Evolutionary conservation across 768 basidiomycete genomes (phyloP).

Genomic region (Calocera cornea): DNA sequence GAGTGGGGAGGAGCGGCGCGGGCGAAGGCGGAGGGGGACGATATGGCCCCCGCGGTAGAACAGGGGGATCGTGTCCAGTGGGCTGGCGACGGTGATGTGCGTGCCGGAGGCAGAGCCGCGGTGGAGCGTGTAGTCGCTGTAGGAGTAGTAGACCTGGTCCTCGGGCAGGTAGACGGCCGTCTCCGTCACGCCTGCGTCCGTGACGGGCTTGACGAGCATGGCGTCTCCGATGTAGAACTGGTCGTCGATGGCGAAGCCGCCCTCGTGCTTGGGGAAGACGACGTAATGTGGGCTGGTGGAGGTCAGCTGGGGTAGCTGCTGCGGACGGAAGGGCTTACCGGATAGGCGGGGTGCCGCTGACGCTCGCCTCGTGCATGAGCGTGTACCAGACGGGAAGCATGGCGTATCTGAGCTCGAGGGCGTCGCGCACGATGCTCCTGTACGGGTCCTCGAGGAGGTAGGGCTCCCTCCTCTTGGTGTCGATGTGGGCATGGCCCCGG

Average conservation of each 20-base stretch:
- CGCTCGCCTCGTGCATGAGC: slow-evolving; percentile 80
- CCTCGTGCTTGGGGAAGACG: slow-evolving; percentile 76
- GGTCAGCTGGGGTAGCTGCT: neutral
- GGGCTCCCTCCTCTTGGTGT: slow-evolving; percentile 94
- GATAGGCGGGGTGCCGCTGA: slow-evolving; percentile 68
- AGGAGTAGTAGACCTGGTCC: slow-evolving; percentile 89
- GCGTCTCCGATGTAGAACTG: slow-evolving; percentile 86
- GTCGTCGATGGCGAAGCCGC: slow-evolving; percentile 81
- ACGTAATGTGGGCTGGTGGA: slow-evolving; percentile 78
- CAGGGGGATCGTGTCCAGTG: slow-evolving; percentile 66
- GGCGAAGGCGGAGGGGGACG: slow-evolving; percentile 72
- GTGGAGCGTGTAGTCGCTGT: slow-evolving; percentile 59
- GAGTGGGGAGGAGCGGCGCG: slow-evolving; percentile 67
- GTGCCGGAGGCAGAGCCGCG: slow-evolving; percentile 53
- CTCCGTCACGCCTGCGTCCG: slow-evolving; percentile 52
- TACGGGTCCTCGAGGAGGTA: slow-evolving; percentile 84
- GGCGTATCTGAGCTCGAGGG: slow-evolving; percentile 67
- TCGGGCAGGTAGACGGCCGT: slow-evolving; percentile 74
- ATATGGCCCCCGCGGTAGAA: slow-evolving; percentile 86
- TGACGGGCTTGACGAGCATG: slow-evolving; percentile 82
- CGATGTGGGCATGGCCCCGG: slow-evolving; percentile 95
- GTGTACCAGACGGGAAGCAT: slow-evolving; percentile 94
- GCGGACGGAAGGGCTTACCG: slow-evolving; percentile 36
- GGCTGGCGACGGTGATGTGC: slow-evolving; percentile 61
- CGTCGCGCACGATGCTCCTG: slow-evolving; percentile 65